Conservation (phyloP, 140 eudicot genomes). For the Anethum foeniculum region DNA sequence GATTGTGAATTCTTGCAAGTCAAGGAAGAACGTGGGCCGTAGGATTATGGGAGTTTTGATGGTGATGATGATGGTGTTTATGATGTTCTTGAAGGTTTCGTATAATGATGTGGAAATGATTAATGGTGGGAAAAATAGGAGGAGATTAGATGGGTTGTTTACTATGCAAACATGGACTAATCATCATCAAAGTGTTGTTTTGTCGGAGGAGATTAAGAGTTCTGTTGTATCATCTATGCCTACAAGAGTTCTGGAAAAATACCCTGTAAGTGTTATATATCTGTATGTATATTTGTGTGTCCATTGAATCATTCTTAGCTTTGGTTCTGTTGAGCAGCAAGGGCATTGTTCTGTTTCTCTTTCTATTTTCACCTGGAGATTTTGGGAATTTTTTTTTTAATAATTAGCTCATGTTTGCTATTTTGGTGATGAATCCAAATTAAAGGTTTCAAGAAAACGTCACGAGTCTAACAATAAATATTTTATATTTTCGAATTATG, state of each 20-base stretch:
- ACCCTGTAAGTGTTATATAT: slow-evolving; percentile 40
- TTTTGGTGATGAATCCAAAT: not conserved
- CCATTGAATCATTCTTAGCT: not conserved
- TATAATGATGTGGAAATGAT: slow-evolving; percentile 15
- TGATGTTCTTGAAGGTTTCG: slow-evolving; percentile 47
- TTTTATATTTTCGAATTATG: no score
- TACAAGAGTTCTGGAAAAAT: slow-evolving; percentile 38
- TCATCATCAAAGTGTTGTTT: slow-evolving; percentile 30
- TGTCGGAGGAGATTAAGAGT: slow-evolving; percentile 23
- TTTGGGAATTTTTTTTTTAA: not conserved
- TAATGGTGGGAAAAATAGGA: not conserved
- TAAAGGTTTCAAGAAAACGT: no score
- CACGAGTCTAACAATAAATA: no score
- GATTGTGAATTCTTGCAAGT: slow-evolving; percentile 24
- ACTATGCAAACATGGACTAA: slow-evolving; percentile 20
- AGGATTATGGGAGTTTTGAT: slow-evolving; percentile 32
- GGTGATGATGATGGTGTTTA: slow-evolving; percentile 40
- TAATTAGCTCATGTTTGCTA: not conserved
- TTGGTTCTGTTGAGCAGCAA: not conserved
- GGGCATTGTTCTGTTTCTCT: not conserved
- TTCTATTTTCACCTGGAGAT: not conserved
- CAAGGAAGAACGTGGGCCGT: slow-evolving; percentile 38
- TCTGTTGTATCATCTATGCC: slow-evolving; percentile 28
- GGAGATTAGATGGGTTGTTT: slow-evolving; percentile 27
- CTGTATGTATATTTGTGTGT: not conserved